Base-by-base conservation (phyloP, 2,329 filamentous ascomycete species). In the Rhynchosporium agropyri region DNA sequence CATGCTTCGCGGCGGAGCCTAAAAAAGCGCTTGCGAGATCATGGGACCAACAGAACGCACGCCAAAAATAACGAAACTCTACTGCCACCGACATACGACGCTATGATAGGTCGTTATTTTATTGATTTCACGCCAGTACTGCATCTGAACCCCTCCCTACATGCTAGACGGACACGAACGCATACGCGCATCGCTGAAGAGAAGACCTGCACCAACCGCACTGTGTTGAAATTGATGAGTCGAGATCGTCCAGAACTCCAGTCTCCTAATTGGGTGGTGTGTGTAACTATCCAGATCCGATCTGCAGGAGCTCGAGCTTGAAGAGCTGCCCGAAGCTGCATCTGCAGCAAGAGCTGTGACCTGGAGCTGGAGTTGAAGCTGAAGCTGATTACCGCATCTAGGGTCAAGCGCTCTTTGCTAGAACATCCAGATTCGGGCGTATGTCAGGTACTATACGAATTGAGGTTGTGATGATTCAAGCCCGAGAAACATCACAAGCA, bases 111-210 rank as follows among this genome's bases (percentile, higher is more conserved):
- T 60, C 49, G 54, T 64, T 64, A 43, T 60, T 20, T 58, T 61
- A 66, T 36, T 36, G 65, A 58, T 62, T 63, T 61, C 64, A 65
- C 65, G 68, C 49, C 63, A 26, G 48, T 63, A 65, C 64, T 68
- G 65, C 64, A 68, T 59, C 63, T n/a, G 20, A 45, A 51, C 42
- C 58, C 49, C 48, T 63, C 67, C 67, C 38, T 61, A 68, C 48
- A 62, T 66, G 65, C 38, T 62, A 69, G 62, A 48, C 62, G 67
- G 66, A 63, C 31, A 50, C 49, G 59, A 67, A 62, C 65, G 68
- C 67, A 69, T 69, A 67, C 67, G 66, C 65, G 65, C 65, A 66
- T 66, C 66, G 57, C 61, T 63, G 38, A 31, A 64, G 53, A 46
- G 48, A 45, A 42, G 26, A 42, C 53, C 29, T 31, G 43, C 51